Percentiles rank a stretch among this genome's conserved stretches.
These are phyloP conservation scores for Jatropha curcas DNA, from an alignment of 345 rosid genomes.

Conservation along the genomic window DNA sequence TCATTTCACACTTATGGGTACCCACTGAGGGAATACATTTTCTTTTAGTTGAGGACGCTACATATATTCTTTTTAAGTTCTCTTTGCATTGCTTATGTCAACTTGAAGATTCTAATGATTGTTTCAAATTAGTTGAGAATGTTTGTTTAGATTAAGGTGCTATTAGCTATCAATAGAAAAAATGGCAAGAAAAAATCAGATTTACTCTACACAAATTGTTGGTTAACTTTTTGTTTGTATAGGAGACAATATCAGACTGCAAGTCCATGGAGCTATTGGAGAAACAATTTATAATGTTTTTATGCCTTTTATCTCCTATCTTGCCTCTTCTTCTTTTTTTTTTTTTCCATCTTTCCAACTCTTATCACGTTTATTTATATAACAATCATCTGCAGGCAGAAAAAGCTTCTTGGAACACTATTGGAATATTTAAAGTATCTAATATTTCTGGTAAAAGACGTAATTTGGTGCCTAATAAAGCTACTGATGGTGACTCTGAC, in stretches of 20 bases:
- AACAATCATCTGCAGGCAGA: conserved; percentile 62
- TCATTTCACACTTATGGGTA: not conserved
- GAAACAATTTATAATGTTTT: not conserved
- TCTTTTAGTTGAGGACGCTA: not conserved
- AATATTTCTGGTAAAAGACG: conserved; percentile 84
- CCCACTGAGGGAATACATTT: not conserved
- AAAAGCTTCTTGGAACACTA: conserved; percentile 66
- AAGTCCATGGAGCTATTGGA: not conserved
- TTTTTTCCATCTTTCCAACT: not conserved
- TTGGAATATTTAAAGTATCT: conserved; percentile 74
- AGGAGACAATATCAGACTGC: not conserved
- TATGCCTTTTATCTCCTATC: not conserved
- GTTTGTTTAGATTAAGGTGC: not conserved
- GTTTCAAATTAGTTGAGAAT: too few species aligned
- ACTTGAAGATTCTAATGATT: too few species aligned
- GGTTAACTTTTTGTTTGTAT: not conserved
- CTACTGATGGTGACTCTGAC: conserved; percentile 48
- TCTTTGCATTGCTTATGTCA: not conserved
- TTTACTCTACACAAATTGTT: not conserved
- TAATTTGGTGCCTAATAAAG: conserved; percentile 58
- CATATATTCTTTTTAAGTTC: not conserved
- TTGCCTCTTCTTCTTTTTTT: not conserved
- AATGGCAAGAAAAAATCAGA: not conserved
- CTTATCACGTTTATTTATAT: not conserved
- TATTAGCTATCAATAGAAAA: not conserved